phyloP scores from a whole-genome alignment of 768 basidiomycete genomes.

The Scleroderma citrinum region DNA sequence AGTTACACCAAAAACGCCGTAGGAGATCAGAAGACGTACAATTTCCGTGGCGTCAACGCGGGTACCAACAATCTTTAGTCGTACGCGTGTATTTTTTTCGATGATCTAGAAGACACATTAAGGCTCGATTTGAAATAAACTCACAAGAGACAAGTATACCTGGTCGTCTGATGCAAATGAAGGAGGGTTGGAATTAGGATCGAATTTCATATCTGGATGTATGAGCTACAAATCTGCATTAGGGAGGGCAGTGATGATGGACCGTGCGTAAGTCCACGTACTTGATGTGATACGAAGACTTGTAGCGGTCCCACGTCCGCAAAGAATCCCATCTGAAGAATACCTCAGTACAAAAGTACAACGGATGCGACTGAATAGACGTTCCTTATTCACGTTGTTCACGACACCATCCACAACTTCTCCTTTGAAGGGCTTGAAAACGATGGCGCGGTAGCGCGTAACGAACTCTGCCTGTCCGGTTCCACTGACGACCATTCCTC shows the following conservation, averaged over 20 bases:
- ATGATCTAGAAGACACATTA: slow-evolving; percentile 54
- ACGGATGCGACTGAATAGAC: slow-evolving; percentile 13
- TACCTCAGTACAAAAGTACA: neutral
- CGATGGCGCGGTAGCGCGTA: slow-evolving; percentile 91
- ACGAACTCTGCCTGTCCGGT: slow-evolving; percentile 96
- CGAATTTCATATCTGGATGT: slow-evolving; percentile 90
- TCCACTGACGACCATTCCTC: slow-evolving; percentile 86
- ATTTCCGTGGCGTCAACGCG: slow-evolving; percentile 98
- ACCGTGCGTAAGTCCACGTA: slow-evolving; percentile 31
- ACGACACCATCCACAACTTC: slow-evolving; percentile 98
- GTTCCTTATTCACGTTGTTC: slow-evolving; percentile 90
- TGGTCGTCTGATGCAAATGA: slow-evolving; percentile 90
- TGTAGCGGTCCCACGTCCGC: slow-evolving; percentile 92
- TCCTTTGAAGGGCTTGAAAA: slow-evolving; percentile 99
- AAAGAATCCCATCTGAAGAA: slow-evolving; percentile 91
- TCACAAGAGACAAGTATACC: slow-evolving; percentile 32
- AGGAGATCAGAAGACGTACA: slow-evolving; percentile 41
- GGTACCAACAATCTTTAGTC: slow-evolving; percentile 97
- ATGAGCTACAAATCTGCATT: slow-evolving; percentile 58
- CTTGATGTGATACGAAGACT: slow-evolving; percentile 95
- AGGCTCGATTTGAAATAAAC: neutral
- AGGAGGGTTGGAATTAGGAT: slow-evolving; percentile 95
- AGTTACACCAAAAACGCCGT: slow-evolving; percentile 1
- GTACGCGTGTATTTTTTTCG: slow-evolving; percentile 86
- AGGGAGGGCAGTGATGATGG: neutral